These are phyloP conservation scores for Triadica sebifera DNA, from an alignment of 345 rosid genomes.

Conservation along the genomic window DNA sequence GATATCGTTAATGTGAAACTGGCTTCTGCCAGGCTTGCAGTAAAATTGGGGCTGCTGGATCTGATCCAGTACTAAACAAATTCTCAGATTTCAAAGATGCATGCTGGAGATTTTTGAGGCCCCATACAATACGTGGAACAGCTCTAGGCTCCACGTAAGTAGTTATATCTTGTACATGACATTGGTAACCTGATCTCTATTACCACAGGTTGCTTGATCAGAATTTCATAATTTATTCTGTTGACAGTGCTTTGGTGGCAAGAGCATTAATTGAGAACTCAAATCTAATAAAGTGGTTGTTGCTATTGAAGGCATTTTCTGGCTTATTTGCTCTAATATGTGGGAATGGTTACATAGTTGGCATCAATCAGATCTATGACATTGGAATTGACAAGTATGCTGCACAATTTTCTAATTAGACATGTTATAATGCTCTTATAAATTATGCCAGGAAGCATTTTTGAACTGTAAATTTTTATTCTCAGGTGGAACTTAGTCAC, in stretches of 20 bases:
- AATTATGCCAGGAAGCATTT: slow-evolving; percentile 4
- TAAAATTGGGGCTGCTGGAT: slow-evolving; percentile 72
- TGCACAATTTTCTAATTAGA: slow-evolving; percentile 7
- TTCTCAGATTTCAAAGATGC: slow-evolving; percentile 70
- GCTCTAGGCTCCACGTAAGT: slow-evolving; percentile 76
- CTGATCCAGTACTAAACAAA: slow-evolving; percentile 64
- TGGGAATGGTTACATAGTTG: slow-evolving; percentile 95
- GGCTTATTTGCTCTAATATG: slow-evolving; percentile 90
- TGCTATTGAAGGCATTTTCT: slow-evolving; percentile 72
- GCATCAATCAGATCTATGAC: slow-evolving; percentile 98
- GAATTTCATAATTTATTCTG: slow-evolving; percentile 15
- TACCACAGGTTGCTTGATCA: neutral
- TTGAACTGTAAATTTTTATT: slow-evolving; percentile 6
- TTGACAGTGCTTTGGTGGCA: slow-evolving; percentile 79
- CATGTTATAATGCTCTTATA: neutral
- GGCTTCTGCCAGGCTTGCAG: slow-evolving; percentile 61
- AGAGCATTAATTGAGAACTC: slow-evolving; percentile 87
- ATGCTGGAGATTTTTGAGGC: slow-evolving; percentile 97
- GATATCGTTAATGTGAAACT: slow-evolving; percentile 29
- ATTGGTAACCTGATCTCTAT: slow-evolving; percentile 1
- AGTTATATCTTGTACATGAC: slow-evolving; percentile 2
- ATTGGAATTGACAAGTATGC: slow-evolving; percentile 94
- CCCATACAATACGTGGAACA: slow-evolving; percentile 96
- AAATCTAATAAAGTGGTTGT: slow-evolving; percentile 75
- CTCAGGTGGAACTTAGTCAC: neutral